Conservation (phyloP, 495 filamentous ascomycete species). For the Penicillium silybi region DNA sequence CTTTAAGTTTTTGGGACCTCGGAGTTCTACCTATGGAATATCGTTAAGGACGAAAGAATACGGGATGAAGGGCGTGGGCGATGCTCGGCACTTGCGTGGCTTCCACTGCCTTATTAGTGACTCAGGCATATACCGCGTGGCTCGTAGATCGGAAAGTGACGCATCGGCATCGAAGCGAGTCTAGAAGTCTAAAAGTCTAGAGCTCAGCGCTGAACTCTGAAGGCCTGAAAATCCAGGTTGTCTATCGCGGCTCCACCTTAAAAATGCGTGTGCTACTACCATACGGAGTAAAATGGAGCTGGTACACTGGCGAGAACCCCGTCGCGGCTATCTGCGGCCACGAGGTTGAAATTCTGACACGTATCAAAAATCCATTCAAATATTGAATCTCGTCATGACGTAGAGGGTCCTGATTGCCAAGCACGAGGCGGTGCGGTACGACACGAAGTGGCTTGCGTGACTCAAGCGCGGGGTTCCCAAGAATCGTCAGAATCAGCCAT, state of each 20-base stretch:
- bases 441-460: not conserved
- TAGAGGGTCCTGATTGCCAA: not conserved
- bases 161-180: not conserved
- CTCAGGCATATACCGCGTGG: not conserved
- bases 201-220: not conserved
- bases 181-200: not conserved
- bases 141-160: not conserved
- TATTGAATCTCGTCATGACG: not conserved
- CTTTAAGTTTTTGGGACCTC: not conserved
- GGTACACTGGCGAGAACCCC: not conserved
- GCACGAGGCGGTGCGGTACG: not conserved
- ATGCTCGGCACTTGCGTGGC: not conserved
- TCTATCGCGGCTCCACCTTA: not conserved
- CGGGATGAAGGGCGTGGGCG: not conserved
- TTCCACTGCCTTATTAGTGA: not conserved
- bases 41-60: not conserved
- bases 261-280: not conserved
- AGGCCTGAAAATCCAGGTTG: not conserved
- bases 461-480: not conserved
- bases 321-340: constrained; percentile 4
- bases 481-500: not conserved
- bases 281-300: not conserved
- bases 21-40: not conserved
- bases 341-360: too few species aligned
- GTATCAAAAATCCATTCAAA: not conserved